A percentile compares a stretch with the other conserved stretches of the same genome.
phyloP scores from a whole-genome alignment of 2,329 filamentous ascomycete species.

The Calonectria pseudoturangicola region DNA sequence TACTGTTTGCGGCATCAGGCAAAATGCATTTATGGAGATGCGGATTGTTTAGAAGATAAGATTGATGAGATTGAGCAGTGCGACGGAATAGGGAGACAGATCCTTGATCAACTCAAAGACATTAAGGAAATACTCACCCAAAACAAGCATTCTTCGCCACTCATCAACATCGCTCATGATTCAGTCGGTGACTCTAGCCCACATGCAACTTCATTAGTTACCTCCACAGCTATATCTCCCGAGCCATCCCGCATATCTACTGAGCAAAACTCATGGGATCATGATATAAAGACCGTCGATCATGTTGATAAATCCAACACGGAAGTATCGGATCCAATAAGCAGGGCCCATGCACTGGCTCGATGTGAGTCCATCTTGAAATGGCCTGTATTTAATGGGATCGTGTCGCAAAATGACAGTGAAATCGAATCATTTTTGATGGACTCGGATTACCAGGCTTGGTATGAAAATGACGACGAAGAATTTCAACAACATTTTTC shows the following conservation, averaged over 20 bases:
- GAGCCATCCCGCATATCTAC: background rate
- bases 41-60: slow-evolving; percentile 23
- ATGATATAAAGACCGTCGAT: background rate
- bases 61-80: slow-evolving; percentile 12
- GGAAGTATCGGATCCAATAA: background rate
- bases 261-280: slow-evolving; percentile 7
- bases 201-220: background rate
- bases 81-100: slow-evolving; percentile 33
- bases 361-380: slow-evolving; percentile 39
- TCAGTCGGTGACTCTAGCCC: background rate
- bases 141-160: background rate
- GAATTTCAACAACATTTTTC: background rate
- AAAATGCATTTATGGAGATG: slow-evolving; percentile 41
- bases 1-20: slow-evolving; percentile 40
- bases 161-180: background rate
- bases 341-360: slow-evolving; percentile 29
- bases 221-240: background rate
- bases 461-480: background rate
- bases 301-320: background rate
- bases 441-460: slow-evolving; percentile 25
- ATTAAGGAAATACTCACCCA: slow-evolving; percentile 36
- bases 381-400: slow-evolving; percentile 37
- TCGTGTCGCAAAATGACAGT: slow-evolving; percentile 28
- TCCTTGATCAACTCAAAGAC: slow-evolving; percentile 39
- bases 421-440: slow-evolving; percentile 41